These are phyloP conservation scores for Symbiodinium natans DNA, from an alignment of 73 alveolate genomes.

Conservation along the genomic window DNA sequence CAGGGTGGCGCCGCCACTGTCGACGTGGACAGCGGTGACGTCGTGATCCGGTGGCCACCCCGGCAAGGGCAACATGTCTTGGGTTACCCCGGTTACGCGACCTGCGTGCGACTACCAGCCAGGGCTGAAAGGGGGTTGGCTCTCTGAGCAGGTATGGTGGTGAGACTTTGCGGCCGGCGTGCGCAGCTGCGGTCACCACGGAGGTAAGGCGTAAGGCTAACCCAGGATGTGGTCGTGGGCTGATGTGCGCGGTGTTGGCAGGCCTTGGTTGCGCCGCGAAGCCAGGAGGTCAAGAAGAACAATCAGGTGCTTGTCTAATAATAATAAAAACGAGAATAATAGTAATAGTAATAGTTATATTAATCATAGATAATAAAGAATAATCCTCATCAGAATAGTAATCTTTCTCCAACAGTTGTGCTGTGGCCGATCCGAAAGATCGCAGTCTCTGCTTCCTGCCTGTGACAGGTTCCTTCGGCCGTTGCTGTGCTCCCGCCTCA, in stretches of 20 bases:
- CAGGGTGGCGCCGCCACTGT: constrained; percentile 42
- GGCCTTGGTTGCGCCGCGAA: background rate
- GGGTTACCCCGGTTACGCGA: background rate
- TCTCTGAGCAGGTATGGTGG: constrained; percentile 32
- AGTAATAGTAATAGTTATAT: too few species aligned
- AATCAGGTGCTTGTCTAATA: background rate
- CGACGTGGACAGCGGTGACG: constrained; percentile 39
- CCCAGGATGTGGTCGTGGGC: background rate
- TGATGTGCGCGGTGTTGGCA: background rate
- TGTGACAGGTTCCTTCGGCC: background rate
- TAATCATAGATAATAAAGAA: too few species aligned
- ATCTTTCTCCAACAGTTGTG: too few species aligned
- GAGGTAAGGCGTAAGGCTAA: background rate
- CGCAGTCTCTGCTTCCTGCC: too few species aligned
- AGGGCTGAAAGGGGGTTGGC: too few species aligned
- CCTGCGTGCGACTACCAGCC: too few species aligned
- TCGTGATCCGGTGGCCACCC: constrained; percentile 8
- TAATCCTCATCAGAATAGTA: too few species aligned
- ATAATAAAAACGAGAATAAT: too few species aligned
- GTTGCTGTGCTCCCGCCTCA: background rate
- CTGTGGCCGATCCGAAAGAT: too few species aligned
- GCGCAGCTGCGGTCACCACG: constrained; percentile 23
- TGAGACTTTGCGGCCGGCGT: constrained; percentile 27
- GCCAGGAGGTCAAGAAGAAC: background rate
- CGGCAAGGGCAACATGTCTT: background rate